Base-by-base conservation (phyloP, 1,284 basidiomycete genomes). In the Rhodotorula sp. region DNA sequence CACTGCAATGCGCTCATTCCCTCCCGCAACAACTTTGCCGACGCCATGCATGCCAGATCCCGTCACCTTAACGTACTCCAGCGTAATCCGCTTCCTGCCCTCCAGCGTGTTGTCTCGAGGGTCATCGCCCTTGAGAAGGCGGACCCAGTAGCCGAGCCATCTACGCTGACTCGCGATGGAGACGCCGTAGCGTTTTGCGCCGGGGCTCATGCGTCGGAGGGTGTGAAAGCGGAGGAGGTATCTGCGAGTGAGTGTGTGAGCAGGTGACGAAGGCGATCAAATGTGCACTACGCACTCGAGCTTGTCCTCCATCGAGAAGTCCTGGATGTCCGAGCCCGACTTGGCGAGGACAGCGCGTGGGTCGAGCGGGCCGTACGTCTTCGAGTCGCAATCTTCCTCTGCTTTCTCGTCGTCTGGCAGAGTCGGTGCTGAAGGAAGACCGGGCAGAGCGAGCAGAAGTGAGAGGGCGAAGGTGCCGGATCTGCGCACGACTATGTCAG, bases 211-310 rank as follows among this genome's bases (percentile, higher is more conserved):
- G 8, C 75, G 67, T 6, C 73, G 70, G 0, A 63, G n/a, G 16
- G 75, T 75, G 62, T 76, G 73, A 53, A 75, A 69, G 53, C 68
- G 56, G 40, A 76, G 69, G 16, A 76, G 63, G 59, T 65, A 70
- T 8, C 68, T 66, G 28, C 1, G 31, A 8, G 20, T 1, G 28
- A 16, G 4, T 30, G 9, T 5, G n/a, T 10, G 6, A 16, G 30
- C 40, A 30, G 55, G 31, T 4, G 11, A 6, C 46, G 34, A 18
- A 20, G 13, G 26, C n/a, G 11, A 18, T 26, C n/a, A 11, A 15
- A 26, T 6, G 56, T 4, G 24, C 7, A 20, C 13, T 2, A 34
- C 67, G 46, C 47, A 69, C 68, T 69, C 64, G 51, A 70, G 50
- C n/a, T 66, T 70, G n/a, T 67, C 59, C 15, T 56, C 20, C 24